Conservation (phyloP, 2,329 filamentous ascomycete species). For the Diaporthe batatas region DNA sequence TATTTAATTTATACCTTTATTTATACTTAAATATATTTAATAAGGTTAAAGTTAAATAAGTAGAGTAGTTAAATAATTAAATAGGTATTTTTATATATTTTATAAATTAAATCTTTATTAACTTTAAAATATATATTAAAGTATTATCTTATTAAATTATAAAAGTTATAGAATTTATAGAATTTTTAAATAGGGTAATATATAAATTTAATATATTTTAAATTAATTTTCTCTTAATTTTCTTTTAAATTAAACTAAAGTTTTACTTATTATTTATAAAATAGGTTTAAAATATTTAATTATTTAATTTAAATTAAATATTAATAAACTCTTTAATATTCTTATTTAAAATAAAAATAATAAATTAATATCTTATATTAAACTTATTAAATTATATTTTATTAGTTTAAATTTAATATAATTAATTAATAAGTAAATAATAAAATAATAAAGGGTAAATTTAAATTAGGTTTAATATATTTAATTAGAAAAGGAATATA, state of each 20-base stretch:
- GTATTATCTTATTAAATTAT: not conserved
- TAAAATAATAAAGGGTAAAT: not conserved
- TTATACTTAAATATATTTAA: not conserved
- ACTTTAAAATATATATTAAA: too few relatives aligned
- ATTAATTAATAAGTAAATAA: not conserved
- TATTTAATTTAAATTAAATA: not conserved
- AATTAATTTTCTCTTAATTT: not conserved
- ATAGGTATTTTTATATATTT: too few relatives aligned
- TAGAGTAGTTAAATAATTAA: not conserved
- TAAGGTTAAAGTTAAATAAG: not conserved
- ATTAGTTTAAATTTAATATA: not conserved
- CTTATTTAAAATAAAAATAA: not conserved
- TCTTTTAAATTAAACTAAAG: not conserved
- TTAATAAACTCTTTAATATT: not conserved
- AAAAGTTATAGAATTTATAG: not conserved
- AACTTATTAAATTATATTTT: not conserved
- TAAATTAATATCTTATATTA: not conserved
- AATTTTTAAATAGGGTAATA: not conserved
- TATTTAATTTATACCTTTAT: not conserved
- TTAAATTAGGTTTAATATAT: not conserved
- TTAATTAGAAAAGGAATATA: not conserved
- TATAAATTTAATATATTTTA: not conserved
- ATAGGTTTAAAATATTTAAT: not conserved
- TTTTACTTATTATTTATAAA: not conserved
- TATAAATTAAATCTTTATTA: too few relatives aligned